These are phyloP conservation scores for Scalesia atractyloides DNA, from an alignment of 129 eudicot genomes.

Conservation along the genomic window DNA sequence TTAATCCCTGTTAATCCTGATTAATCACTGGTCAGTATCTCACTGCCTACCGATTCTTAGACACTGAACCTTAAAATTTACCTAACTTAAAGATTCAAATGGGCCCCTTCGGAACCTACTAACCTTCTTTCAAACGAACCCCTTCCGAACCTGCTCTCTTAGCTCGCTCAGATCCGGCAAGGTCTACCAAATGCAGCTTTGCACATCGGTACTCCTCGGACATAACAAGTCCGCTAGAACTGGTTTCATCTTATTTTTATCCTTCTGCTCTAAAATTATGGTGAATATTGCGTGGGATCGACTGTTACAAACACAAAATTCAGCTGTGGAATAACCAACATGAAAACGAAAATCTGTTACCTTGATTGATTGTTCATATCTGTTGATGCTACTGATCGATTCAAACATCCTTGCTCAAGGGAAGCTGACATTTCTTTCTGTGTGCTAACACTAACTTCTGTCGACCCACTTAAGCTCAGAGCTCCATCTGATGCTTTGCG, in stretches of 20 bases:
- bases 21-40: too few relatives aligned
- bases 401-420: conserved; percentile 89
- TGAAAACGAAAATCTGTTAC: conserved; percentile 11
- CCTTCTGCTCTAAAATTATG: conserved; percentile 91
- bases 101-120: conserved; percentile 92
- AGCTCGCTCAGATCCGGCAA: conserved; percentile 98
- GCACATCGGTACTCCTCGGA: conserved; percentile 90
- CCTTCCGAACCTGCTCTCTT: conserved; percentile 98
- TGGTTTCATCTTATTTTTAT: conserved; percentile 45
- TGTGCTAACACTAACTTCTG: conserved; percentile 69
- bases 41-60: too few relatives aligned
- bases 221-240: conserved; percentile 47
- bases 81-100: conserved; percentile 42
- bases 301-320: conserved; percentile 42
- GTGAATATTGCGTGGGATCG: conserved; percentile 99
- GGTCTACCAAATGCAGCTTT: conserved; percentile 93
- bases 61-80: conserved; percentile 50
- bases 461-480: conserved; percentile 77
- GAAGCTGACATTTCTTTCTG: conserved; percentile 95
- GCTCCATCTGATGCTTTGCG: conserved; percentile 90
- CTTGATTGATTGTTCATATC: conserved; percentile 98
- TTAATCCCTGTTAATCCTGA: too few relatives aligned
- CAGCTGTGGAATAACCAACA: conserved; percentile 4
- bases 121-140: conserved; percentile 93
- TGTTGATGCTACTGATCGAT: conserved; percentile 91